Percentiles rank a stretch among this genome's conserved stretches.
phyloP scores from a whole-genome alignment of 805 yeast species.

The Myxozyma kluyveri region DNA sequence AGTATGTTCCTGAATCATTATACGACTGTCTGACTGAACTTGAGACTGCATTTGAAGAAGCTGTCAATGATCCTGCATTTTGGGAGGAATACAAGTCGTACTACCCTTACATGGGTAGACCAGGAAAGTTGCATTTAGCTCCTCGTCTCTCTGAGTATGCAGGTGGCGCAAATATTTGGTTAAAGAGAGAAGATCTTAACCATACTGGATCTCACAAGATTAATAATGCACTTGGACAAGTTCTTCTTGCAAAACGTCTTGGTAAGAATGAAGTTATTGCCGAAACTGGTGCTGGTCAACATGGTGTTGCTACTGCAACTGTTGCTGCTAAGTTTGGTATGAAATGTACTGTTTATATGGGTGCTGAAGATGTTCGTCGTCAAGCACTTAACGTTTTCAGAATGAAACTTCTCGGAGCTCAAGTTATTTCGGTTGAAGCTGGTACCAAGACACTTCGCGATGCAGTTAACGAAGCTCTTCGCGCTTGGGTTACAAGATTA shows the following conservation, averaged over 20 bases:
- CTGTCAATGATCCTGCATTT: constrained; percentile 83
- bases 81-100: constrained; percentile 88
- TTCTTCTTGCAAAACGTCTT: constrained; percentile 44
- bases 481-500: constrained; percentile 90
- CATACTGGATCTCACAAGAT: constrained; percentile 51
- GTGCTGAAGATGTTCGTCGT: constrained; percentile 98
- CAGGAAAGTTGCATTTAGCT: constrained; percentile 87
- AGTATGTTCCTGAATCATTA: constrained; percentile 95
- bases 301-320: constrained; percentile 53
- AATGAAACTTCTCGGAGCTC: constrained; percentile 94
- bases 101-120: constrained; percentile 94
- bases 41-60: constrained; percentile 81
- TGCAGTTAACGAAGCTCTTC: constrained; percentile 95
- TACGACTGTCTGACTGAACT: constrained; percentile 87
- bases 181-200: constrained; percentile 86
- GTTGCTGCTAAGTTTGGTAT: constrained; percentile 66
- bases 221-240: constrained; percentile 49
- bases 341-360: constrained; percentile 94
- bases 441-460: constrained; percentile 97
- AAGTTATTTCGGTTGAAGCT: constrained; percentile 86
- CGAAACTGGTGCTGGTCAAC: constrained; percentile 54
- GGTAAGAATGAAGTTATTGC: constrained; percentile 49
- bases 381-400: constrained; percentile 98
- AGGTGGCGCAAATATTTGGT: constrained; percentile 96
- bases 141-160: constrained; percentile 83